Conservation (phyloP, 1,139 yeast species). For the Kurtzmaniella quercitrusa region DNA sequence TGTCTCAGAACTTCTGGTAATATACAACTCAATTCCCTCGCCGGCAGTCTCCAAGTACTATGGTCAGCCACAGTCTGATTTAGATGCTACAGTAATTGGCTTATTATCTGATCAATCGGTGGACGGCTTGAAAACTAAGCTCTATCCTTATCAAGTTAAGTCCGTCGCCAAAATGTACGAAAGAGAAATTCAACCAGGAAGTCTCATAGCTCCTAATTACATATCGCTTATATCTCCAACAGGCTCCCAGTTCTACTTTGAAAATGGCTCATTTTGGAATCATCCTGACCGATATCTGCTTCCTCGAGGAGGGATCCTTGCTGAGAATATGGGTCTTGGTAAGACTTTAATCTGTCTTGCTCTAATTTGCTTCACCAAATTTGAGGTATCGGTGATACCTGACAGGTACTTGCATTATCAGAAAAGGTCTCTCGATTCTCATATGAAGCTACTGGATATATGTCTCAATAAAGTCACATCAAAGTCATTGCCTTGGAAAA, state of each 20-base stretch:
- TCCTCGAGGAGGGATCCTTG: slow-evolving; percentile 65
- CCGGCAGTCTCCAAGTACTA: slow-evolving; percentile 3
- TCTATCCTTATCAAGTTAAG: slow-evolving; percentile 55
- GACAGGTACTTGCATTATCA: slow-evolving; percentile 19
- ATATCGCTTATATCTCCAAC: slow-evolving; percentile 23
- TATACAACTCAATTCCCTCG: slow-evolving; percentile 7
- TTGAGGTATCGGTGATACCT: slow-evolving; percentile 48
- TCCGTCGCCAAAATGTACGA: slow-evolving; percentile 58
- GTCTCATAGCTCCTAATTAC: slow-evolving; percentile 42
- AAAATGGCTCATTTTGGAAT: slow-evolving; percentile 23
- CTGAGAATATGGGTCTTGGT: slow-evolving; percentile 77
- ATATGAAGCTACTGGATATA: slow-evolving; percentile 12
- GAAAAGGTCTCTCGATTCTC: slow-evolving; percentile 8
- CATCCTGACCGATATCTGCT: slow-evolving; percentile 39
- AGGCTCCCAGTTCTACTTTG: slow-evolving; percentile 25
- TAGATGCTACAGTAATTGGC: slow-evolving; percentile 11
- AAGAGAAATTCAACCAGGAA: slow-evolving; percentile 37
- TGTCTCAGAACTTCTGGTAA: slow-evolving; percentile 2
- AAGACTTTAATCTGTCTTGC: slow-evolving; percentile 66
- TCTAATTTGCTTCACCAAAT: slow-evolving; percentile 51
- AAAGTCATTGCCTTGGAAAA: slow-evolving; percentile 57
- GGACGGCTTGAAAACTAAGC: slow-evolving; percentile 45
- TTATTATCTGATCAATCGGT: slow-evolving; percentile 13
- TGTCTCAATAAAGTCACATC: slow-evolving; percentile 41
- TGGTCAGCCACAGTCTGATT: not conserved